Conservation (phyloP, 2,329 filamentous ascomycete genomes). For the Trichoderma oligosporum region DNA sequence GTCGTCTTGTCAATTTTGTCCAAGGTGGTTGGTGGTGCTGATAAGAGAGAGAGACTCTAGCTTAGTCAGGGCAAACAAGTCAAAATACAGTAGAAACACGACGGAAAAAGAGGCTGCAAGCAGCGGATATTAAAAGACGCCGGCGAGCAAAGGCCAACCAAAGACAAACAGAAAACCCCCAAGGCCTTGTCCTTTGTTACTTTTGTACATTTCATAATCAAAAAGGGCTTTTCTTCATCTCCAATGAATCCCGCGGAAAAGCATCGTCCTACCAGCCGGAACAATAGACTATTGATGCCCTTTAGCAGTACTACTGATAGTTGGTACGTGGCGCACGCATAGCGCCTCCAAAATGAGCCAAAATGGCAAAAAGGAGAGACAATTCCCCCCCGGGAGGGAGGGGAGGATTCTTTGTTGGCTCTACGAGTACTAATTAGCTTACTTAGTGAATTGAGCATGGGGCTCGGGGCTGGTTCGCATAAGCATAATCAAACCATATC, state of each 20-base stretch:
- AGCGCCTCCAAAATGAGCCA: not conserved
- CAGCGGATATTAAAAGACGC: not conserved
- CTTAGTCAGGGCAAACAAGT: not conserved
- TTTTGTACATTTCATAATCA: too few relatives aligned
- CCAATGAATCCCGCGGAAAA: not conserved
- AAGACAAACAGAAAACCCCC: not conserved
- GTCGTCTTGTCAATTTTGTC: slow-evolving; percentile 2
- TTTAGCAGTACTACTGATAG: too few relatives aligned
- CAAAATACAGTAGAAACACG: not conserved
- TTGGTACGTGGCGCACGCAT: not conserved
- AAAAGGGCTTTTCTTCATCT: too few relatives aligned
- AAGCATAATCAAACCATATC: slow-evolving; percentile 18
- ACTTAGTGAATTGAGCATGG: not conserved
- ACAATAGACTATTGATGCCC: not conserved
- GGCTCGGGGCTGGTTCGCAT: slow-evolving; percentile 1
- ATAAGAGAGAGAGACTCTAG: not conserved
- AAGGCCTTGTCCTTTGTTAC: too few relatives aligned
- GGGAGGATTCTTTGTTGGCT: not conserved
- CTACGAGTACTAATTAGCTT: not conserved
- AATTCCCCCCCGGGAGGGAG: too few relatives aligned
- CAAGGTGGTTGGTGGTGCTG: too few relatives aligned
- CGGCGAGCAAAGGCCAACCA: too few relatives aligned
- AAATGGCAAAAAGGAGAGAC: not conserved
- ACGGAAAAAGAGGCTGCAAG: not conserved
- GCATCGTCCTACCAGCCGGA: not conserved